Conservation (phyloP, 129 eudicot species). For the Artemisia annua region DNA sequence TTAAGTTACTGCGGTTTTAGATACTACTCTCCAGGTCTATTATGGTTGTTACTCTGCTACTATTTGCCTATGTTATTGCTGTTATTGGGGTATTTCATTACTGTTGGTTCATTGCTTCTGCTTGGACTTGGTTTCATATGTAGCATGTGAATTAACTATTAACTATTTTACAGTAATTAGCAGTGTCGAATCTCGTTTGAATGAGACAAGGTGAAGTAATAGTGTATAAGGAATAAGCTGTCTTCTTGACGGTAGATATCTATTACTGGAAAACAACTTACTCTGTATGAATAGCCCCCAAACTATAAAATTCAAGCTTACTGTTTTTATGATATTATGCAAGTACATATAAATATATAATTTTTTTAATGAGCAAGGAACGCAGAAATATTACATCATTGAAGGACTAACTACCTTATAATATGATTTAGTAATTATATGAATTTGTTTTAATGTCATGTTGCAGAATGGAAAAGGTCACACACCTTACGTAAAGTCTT, state of each 20-base stretch:
- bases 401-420: background rate
- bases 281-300: background rate
- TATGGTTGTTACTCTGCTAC: too few species aligned
- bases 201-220: background rate
- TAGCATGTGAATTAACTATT: too few species aligned
- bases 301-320: background rate
- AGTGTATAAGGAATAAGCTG: background rate
- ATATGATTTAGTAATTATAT: background rate
- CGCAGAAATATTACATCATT: background rate
- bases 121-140: too few species aligned
- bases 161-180: background rate
- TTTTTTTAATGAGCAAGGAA: background rate
- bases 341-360: slow-evolving; percentile 8
- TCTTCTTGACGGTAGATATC: background rate
- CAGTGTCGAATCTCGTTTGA: background rate
- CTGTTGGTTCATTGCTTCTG: too few species aligned
- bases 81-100: too few species aligned
- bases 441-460: slow-evolving; percentile 16
- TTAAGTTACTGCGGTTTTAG: too few species aligned
- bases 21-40: too few species aligned
- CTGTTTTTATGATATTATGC: background rate
- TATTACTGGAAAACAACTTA: background rate
- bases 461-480: slow-evolving; percentile 62
- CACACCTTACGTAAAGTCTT: slow-evolving; percentile 56
- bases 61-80: too few species aligned